Conservation (phyloP, 2,329 filamentous ascomycete genomes). For the Aspergillus neotritici region DNA sequence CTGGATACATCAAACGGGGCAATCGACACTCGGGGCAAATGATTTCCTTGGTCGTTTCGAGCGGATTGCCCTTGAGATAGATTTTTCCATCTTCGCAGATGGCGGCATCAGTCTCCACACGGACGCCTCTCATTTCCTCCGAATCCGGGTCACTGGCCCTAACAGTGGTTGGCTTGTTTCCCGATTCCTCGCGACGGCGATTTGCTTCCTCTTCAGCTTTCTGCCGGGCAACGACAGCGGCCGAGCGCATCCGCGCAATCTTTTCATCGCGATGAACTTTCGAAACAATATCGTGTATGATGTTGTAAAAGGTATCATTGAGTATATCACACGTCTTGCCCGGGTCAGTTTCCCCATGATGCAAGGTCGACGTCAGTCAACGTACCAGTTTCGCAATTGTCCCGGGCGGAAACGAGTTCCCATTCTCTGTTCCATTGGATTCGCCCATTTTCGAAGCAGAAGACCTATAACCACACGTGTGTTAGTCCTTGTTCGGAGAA, state of each 20-base stretch:
- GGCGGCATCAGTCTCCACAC: conserved; percentile 48
- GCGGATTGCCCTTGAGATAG: conserved; percentile 52
- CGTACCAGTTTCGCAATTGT: conserved; percentile 40
- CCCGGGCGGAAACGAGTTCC: conserved; percentile 28
- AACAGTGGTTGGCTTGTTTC: conserved; percentile 26
- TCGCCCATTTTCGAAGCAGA: conserved; percentile 24
- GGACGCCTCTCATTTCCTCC: conserved; percentile 31
- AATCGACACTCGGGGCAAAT: conserved; percentile 57
- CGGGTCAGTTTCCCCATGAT: conserved; percentile 11
- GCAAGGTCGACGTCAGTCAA: conserved; percentile 4
- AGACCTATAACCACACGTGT: no score
- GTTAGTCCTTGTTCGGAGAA: conserved; percentile 1
- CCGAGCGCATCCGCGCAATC: conserved; percentile 52
- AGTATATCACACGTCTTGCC: conserved; percentile 44
- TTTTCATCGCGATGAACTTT: conserved; percentile 58
- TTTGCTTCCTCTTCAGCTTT: conserved; percentile 38
- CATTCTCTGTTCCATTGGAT: conserved; percentile 22
- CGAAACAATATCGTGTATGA: conserved; percentile 55
- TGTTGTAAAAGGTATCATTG: conserved; percentile 54
- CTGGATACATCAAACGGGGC: conserved; percentile 54
- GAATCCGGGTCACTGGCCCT: conserved; percentile 32
- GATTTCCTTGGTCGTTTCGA: conserved; percentile 55
- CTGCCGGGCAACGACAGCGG: conserved; percentile 40
- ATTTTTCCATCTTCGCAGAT: conserved; percentile 50
- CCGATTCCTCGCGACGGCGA: conserved; percentile 26